Evolutionary conservation across 306 rosid species (phyloP), one percentile per base, ranked within the genome.

Genomic region (Trifolium repens): DNA sequence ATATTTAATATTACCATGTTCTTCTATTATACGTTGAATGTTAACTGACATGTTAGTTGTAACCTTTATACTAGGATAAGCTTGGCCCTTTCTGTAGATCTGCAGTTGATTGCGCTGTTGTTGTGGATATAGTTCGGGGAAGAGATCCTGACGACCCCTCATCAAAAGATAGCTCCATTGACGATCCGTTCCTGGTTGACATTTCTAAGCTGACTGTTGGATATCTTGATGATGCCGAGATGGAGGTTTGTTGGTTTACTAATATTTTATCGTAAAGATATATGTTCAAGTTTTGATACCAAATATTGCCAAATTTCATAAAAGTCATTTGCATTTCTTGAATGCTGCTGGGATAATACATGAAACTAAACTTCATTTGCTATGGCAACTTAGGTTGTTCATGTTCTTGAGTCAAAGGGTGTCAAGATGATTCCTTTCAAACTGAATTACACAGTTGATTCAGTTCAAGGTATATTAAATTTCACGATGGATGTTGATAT

Each of bases 401-500:
- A 17, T 40, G 85, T 93, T 74, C 97, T 89, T 74, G 84, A 71
- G n/a, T 75, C 89, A 2, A 88, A 80, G 79, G 96, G 93, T 3
- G 90, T 89, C 53, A 81, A 84, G 75, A 84, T 89, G 90, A 82
- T 89, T 54, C 96, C 88, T 43, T 93, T 93, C 69, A 73, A 93
- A 69, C 87, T 93, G 68, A 82, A 85, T 50, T 89, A 91, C 71
- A 79, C 89, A 1, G 83, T 91, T 42, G 86, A 89, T 62, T 85
- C 84, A 49, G 93, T 74, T 65, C 96, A 93, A 88, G 91, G 96
- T 42, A 93, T 91, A 49, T 76, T 91, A 30, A 93, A 91, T 68
- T 86, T 88, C 79, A 89, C 91, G 19, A 91, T 93, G 97, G 93
- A 89, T 57, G 89, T 91, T 69, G 98, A 93, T 69, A 93, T 85